Base-by-base conservation (phyloP, 2,329 filamentous ascomycete genomes). In the Fusarium staphyleae region DNA sequence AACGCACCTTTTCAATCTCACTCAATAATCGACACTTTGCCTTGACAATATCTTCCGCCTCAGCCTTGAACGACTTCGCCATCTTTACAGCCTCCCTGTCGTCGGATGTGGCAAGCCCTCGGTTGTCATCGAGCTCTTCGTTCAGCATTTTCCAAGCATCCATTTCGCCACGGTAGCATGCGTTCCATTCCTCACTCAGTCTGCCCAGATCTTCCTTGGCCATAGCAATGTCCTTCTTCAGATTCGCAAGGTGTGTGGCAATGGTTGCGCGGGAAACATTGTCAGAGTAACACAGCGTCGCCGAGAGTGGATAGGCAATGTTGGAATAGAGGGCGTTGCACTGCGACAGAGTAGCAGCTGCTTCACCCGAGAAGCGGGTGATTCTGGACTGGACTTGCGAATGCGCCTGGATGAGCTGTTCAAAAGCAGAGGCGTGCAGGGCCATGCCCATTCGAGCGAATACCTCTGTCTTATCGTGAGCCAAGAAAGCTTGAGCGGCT, bases 261-360 rank as follows among this genome's bases (percentile, higher is more conserved):
- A 75, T 55, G 0, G 62, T 70, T 0, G 66, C 68, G n/a, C 47
- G 47, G 1, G 69, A 60, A 8, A 63, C 45, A 1, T 45, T 55
- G 13, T 61, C 44, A 1, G 65, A 63, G 29, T 67, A 60, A 14
- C 72, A 75, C 3, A 72, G 48, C 0, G 73, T 75, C 1, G 63
- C 66, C 1, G 66, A 66, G 1, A 75, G 52, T 1, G 72, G 72
- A n/a, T 64, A 66, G 0, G 61, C 45, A 6, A 75, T 66, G 50
- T 73, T 73, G 22, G 55, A 50, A 36, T 74, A 74, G 2, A 75
- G 47, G 0, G 44, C 29, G 3, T 66, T 50, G 12, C 62, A 55
- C 11, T 60, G 48, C 1, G 57, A 36, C 3, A 69, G 37, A 1
- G 57, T 45, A 0, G 50, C 39, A 0, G 62, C 39, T 0, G 67